Base-by-base conservation (phyloP, 345 rosid genomes). In the Citrus cavaleriei region DNA sequence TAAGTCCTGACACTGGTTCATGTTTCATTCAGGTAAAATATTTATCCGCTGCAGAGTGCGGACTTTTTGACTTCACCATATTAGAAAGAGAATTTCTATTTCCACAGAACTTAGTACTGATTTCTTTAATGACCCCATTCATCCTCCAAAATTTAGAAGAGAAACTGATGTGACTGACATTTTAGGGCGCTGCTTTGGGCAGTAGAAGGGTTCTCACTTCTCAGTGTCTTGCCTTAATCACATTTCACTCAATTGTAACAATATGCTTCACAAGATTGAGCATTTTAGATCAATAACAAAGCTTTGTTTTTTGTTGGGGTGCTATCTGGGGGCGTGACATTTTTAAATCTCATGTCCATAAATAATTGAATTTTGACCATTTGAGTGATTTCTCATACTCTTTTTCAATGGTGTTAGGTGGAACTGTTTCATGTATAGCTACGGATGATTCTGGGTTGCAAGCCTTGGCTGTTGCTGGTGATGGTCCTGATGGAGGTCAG, bases 351-450 rank as follows among this genome's bases (percentile, higher is more conserved):
- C 46, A 22, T 28, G 59, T 8, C 35, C 16, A 32, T 79, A 57
- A 13, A 42, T 68, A n/a, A 18, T 35, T 66, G 69, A 46, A 22
- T 62, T 32, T 71, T 42, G 35, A 49, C 22, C 9, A 16, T 70
- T 66, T 58, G 42, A 21, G 22, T 78, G 35, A 37, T 37, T 42
- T 22, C 22, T 35, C 19, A 13, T 10, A 68, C 65, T 35, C 68
- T 18, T 16, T 25, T 57, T 35, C 38, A 34, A 34, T n/a, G 62
- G 28, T 69, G 72, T 80, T 89, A 95, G 98, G 92, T 78, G 76
- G 88, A 46, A 72, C 83, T 40, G 87, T 90, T 81, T 84, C 93
- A 28, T 89, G 99, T 83, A 89, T 95, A 55, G 90, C 92, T 10
- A 84, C 91, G 1, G 95, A 91, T 80, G 91, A 87, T 76, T 87